phyloP scores from a whole-genome alignment of 1,284 basidiomycete genomes.

The Anthracocystis setariae region DNA sequence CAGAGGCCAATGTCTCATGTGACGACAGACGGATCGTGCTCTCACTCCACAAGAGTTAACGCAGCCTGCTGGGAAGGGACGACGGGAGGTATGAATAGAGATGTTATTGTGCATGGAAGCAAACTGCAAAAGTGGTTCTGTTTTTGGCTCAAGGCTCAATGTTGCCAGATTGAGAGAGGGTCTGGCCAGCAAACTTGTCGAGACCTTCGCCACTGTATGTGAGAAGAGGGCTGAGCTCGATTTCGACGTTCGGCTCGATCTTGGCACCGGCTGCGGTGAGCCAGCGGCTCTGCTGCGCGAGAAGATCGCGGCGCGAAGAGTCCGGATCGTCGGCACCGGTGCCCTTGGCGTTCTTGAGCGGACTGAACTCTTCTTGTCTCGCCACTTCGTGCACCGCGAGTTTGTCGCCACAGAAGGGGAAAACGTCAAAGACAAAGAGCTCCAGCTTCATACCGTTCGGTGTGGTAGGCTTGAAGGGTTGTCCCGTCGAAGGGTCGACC shows the following conservation, averaged over 20 bases:
- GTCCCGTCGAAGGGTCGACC: conserved; percentile 71
- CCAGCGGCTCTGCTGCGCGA: conserved; percentile 89
- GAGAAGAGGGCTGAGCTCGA: conserved; percentile 88
- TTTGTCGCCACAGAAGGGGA: conserved; percentile 79
- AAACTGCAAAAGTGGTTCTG: no score
- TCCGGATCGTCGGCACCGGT: conserved; percentile 92
- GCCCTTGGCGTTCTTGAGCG: conserved; percentile 95
- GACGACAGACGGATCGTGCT: no score
- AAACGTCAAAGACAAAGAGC: conserved; percentile 98
- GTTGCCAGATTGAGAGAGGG: conserved; percentile 70
- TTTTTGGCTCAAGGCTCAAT: conserved; percentile 25
- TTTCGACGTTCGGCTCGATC: conserved; percentile 77
- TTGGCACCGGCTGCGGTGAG: conserved; percentile 81
- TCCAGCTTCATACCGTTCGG: conserved; percentile 99
- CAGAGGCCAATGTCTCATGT: no score
- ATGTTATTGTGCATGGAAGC: no score
- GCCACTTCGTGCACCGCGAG: conserved; percentile 91
- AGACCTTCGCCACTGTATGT: conserved; percentile 93
- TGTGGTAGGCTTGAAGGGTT: conserved; percentile 78
- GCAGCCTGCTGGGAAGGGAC: no score
- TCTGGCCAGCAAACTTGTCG: conserved; percentile 80
- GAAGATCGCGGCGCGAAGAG: conserved; percentile 87
- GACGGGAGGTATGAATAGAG: no score
- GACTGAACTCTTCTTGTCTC: conserved; percentile 90
- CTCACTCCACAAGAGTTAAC: no score